These are phyloP conservation scores for Datisca glomerata DNA, from an alignment of 306 rosid genomes.

Conservation along the genomic window DNA sequence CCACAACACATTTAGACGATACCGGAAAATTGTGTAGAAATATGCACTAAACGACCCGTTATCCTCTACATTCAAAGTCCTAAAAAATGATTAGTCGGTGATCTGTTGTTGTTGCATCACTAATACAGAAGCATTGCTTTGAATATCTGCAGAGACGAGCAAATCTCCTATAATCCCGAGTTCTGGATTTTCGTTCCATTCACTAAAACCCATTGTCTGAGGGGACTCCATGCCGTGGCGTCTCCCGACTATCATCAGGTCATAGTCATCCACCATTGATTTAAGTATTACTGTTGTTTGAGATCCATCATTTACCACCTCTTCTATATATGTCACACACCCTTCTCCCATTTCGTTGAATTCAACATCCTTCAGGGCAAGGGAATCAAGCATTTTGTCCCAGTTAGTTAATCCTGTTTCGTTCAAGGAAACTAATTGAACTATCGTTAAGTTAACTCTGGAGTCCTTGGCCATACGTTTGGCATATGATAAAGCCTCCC, in stretches of 20 bases:
- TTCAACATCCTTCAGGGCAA: conserved; percentile 5
- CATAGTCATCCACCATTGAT: conserved; percentile 19
- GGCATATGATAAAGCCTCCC: conserved; percentile 38
- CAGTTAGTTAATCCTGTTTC: not conserved
- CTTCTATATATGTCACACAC: conserved; percentile 1
- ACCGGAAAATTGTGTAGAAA: no score
- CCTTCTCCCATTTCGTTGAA: not conserved
- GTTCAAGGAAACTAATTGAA: not conserved
- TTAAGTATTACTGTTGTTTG: conserved; percentile 8
- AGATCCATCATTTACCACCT: conserved; percentile 10
- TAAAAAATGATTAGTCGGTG: no score
- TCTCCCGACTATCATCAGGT: conserved; percentile 51
- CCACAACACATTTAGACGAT: no score
- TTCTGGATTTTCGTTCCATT: conserved; percentile 67
- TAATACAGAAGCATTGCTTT: conserved; percentile 34
- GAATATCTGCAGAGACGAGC: conserved; percentile 37
- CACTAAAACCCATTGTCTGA: conserved; percentile 37
- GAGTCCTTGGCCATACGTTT: conserved; percentile 31
- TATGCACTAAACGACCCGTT: no score
- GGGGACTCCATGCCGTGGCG: conserved; percentile 20
- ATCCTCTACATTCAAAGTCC: no score
- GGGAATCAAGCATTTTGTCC: conserved; percentile 8
- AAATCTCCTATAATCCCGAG: conserved; percentile 56
- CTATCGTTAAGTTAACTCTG: conserved; percentile 17
- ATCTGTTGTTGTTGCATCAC: conserved; percentile 54